A percentile compares a stretch with the other conserved stretches of the same genome.
Evolutionary conservation across 768 basidiomycete species (phyloP).

Genomic region (Amanita brunnescens): DNA sequence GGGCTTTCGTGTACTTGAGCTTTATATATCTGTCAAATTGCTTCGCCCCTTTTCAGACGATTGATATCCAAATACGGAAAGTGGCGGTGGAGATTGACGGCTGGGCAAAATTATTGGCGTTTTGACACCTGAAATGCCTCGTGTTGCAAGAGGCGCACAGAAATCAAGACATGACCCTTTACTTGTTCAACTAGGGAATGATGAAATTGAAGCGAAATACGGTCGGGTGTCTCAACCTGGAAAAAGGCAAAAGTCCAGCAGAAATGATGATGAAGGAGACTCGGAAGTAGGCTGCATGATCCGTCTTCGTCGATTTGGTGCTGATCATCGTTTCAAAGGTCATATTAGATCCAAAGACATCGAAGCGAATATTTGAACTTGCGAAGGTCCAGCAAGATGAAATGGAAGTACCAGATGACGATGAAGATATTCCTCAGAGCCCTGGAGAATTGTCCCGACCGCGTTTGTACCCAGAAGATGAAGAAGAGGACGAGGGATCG

Average conservation of each 20-base stretch:
- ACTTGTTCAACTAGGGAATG: conserved; percentile 72
- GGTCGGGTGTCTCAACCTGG: conserved; percentile 70
- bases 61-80: neutral
- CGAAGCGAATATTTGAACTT: conserved; percentile 82
- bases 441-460: neutral
- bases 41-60: neutral
- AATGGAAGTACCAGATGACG: conserved; percentile 51
- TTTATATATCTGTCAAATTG: neutral
- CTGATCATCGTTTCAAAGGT: conserved; percentile 31
- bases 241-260: conserved; percentile 58
- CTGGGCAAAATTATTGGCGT: conserved; percentile 9
- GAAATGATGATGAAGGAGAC: conserved; percentile 44
- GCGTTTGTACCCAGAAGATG: neutral
- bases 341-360: conserved; percentile 73
- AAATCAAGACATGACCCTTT: conserved; percentile 83
- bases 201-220: conserved; percentile 70
- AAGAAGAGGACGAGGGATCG: conserved; percentile 6
- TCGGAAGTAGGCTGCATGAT: conserved; percentile 35
- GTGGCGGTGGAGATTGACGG: conserved; percentile 15
- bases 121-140: conserved; percentile 45
- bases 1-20: neutral
- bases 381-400: conserved; percentile 93
- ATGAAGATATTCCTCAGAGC: conserved; percentile 45
- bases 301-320: conserved; percentile 10
- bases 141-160: conserved; percentile 39